Evolutionary conservation across 805 yeast genomes (phyloP).

Genomic region (Teunomyces gatunensis): DNA sequence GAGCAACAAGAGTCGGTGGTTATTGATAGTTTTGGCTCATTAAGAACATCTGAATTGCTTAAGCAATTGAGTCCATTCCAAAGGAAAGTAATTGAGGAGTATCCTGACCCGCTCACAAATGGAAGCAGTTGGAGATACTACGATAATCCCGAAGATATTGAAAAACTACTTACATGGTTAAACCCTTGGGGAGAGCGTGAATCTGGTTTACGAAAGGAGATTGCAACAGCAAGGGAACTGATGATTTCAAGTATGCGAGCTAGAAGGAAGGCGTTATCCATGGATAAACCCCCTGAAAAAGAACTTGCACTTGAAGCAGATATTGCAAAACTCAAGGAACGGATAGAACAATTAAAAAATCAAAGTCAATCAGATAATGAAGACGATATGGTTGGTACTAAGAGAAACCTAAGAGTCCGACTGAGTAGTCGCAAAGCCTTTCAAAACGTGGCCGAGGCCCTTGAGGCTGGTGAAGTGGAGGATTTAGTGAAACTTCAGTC

Average conservation of each 20-base stretch:
- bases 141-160: slow-evolving; percentile 60
- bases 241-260: slow-evolving; percentile 55
- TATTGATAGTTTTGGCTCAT: slow-evolving; percentile 38
- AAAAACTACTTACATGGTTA: slow-evolving; percentile 59
- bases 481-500: slow-evolving; percentile 23
- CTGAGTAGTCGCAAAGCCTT: not conserved
- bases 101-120: slow-evolving; percentile 51
- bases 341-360: slow-evolving; percentile 14
- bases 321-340: slow-evolving; percentile 31
- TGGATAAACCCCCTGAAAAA: slow-evolving; percentile 40
- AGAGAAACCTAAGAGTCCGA: slow-evolving; percentile 28
- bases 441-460: slow-evolving; percentile 19
- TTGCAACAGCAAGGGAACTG: slow-evolving; percentile 50
- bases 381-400: slow-evolving; percentile 16
- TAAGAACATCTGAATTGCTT: slow-evolving; percentile 3
- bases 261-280: slow-evolving; percentile 52
- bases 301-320: slow-evolving; percentile 38
- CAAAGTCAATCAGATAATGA: slow-evolving; percentile 37
- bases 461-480: slow-evolving; percentile 24
- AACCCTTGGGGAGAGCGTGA: slow-evolving; percentile 77
- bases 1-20: slow-evolving; percentile 16
- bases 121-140: slow-evolving; percentile 67
- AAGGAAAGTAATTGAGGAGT: slow-evolving; percentile 67
- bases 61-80: slow-evolving; percentile 37
- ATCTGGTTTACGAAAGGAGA: slow-evolving; percentile 59